These are phyloP conservation scores for Alternaria sp. DNA, from an alignment of 2,329 filamentous ascomycete genomes.

Conservation along the genomic window DNA sequence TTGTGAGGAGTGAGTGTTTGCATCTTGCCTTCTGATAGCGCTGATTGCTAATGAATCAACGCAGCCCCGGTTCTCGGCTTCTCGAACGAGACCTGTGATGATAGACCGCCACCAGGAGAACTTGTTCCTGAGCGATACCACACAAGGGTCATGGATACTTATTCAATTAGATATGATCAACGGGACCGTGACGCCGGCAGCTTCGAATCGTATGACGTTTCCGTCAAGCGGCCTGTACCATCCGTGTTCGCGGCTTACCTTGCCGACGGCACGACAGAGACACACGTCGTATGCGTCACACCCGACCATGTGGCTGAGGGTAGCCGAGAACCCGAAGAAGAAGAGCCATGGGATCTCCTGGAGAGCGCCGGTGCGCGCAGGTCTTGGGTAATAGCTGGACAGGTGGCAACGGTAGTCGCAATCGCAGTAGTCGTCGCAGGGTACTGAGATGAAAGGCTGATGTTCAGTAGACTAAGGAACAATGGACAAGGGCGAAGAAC, in stretches of 20 bases:
- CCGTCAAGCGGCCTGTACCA: not conserved
- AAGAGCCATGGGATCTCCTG: not conserved
- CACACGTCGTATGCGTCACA: not conserved
- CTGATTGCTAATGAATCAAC: not conserved
- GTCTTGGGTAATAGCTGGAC: not conserved
- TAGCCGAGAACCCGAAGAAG: not conserved
- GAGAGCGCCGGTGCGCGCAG: not conserved
- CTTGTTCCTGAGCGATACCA: not conserved
- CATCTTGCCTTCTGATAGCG: no score
- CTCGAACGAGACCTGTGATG: not conserved
- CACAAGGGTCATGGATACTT: not conserved
- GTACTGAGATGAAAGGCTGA: not conserved
- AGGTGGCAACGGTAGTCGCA: not conserved
- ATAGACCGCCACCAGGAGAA: not conserved
- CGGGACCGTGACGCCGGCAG: not conserved
- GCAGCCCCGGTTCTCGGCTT: not conserved
- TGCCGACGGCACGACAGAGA: not conserved
- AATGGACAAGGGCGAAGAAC: not conserved
- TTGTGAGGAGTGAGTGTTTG: not conserved
- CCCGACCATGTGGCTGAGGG: not conserved
- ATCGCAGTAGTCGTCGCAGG: not conserved
- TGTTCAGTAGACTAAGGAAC: not conserved
- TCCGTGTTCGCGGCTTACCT: not conserved
- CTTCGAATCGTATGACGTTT: not conserved
- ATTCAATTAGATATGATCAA: not conserved